Evolutionary conservation across 2,329 filamentous ascomycete species (phyloP).

Genomic region (Phaeosphaeria sp.): DNA sequence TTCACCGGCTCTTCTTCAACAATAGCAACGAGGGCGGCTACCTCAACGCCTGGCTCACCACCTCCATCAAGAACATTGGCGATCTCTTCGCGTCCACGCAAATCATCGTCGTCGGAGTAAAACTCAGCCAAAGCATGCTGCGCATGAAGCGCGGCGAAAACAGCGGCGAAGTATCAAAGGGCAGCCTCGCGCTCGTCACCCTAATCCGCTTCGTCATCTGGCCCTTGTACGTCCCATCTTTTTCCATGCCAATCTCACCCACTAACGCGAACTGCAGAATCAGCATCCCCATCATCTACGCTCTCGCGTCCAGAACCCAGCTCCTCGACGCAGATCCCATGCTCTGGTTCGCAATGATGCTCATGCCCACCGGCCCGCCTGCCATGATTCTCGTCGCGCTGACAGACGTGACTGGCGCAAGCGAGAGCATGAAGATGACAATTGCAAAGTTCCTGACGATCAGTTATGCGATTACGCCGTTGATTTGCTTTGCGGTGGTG

Average conservation of each 20-base stretch:
- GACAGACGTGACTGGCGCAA: constrained; percentile 56
- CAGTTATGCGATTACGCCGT: constrained; percentile 51
- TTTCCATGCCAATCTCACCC: background rate
- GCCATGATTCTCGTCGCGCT: constrained; percentile 61
- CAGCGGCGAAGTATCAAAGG: constrained; percentile 55
- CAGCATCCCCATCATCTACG: constrained; percentile 63
- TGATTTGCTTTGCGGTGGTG: constrained; percentile 54
- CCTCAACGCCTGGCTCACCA: constrained; percentile 71
- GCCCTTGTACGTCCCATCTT: constrained; percentile 50
- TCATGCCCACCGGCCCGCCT: constrained; percentile 64
- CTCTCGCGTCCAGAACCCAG: constrained; percentile 59
- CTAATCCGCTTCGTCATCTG: constrained; percentile 66
- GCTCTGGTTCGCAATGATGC: constrained; percentile 70
- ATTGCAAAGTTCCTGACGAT: constrained; percentile 61
- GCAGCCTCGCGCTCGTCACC: constrained; percentile 59
- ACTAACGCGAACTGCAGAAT: constrained; percentile 32
- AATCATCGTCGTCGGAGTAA: constrained; percentile 71
- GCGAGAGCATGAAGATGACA: constrained; percentile 57
- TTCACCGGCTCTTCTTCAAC: constrained; percentile 69
- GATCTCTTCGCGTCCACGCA: constrained; percentile 69
- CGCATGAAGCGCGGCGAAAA: constrained; percentile 54
- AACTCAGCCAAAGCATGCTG: constrained; percentile 62
- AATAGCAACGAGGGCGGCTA: constrained; percentile 65
- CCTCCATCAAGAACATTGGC: constrained; percentile 66
- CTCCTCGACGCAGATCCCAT: constrained; percentile 65